These are phyloP conservation scores for Collybia nuda DNA, from an alignment of 768 basidiomycete species.

Conservation along the genomic window DNA sequence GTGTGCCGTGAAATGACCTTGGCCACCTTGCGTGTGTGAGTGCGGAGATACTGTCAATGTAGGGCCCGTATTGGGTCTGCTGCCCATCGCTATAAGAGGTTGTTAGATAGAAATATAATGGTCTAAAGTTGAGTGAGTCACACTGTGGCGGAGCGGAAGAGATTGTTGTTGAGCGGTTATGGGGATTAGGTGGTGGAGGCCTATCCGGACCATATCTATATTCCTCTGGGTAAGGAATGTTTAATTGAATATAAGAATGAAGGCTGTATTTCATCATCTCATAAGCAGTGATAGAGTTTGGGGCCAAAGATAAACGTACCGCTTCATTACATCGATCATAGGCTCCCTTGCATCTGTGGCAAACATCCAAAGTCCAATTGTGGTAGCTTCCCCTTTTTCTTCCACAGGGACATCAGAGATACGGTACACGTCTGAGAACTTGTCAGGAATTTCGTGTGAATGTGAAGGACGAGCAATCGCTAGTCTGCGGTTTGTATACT, in stretches of 20 bases:
- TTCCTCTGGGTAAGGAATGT: constrained; percentile 69
- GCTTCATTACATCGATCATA: constrained; percentile 67
- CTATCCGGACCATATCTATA: constrained; percentile 68
- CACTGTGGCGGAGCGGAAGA: constrained; percentile 18
- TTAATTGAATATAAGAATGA: constrained; percentile 62
- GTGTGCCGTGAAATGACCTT: constrained; percentile 7
- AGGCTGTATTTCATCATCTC: constrained; percentile 37
- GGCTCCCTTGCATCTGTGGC: constrained; percentile 69
- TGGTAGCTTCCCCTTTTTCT: constrained; percentile 56
- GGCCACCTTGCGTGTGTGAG: constrained; percentile 2
- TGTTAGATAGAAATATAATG: background rate
- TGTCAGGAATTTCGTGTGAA: constrained; percentile 33
- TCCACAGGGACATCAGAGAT: constrained; percentile 44
- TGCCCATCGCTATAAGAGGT: constrained; percentile 5
- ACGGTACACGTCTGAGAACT: constrained; percentile 51
- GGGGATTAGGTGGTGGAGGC: constrained; percentile 58
- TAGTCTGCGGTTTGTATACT: constrained; percentile 56
- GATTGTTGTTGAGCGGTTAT: constrained; percentile 25
- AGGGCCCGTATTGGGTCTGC: background rate
- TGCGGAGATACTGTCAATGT: constrained; percentile 4
- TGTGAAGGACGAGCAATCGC: constrained; percentile 29
- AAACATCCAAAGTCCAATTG: constrained; percentile 77
- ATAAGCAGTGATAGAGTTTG: constrained; percentile 6
- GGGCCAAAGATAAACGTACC: constrained; percentile 35
- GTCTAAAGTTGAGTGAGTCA: constrained; percentile 6